phyloP scores from a whole-genome alignment of 164 flowering plant species.

The Dillenia turbinata region DNA sequence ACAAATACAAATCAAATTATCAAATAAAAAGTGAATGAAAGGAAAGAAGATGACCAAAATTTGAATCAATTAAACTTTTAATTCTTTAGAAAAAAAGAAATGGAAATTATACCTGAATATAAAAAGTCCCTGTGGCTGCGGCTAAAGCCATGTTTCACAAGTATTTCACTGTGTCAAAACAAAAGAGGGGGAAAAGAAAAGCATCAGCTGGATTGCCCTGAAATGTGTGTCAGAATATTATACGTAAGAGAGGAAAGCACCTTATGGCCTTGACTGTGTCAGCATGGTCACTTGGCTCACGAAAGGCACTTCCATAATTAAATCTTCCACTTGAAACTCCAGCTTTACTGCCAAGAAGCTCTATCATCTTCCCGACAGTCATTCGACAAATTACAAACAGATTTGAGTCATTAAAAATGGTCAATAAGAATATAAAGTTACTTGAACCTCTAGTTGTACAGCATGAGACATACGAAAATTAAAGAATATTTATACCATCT shows the following conservation, averaged over 20 bases:
- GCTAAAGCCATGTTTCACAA: conserved; percentile 85
- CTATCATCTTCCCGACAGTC: conserved; percentile 99
- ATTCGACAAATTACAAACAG: conserved; percentile 59
- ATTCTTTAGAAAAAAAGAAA: not conserved
- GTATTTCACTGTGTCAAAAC: conserved; percentile 58
- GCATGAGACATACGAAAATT: too few relatives aligned
- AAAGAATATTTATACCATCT: too few relatives aligned
- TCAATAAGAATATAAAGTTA: not conserved
- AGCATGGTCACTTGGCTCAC: conserved; percentile 98
- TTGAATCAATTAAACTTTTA: too few relatives aligned
- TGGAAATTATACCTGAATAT: conserved; percentile 62
- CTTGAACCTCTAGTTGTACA: too few relatives aligned
- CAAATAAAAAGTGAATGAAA: too few relatives aligned
- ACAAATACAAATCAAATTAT: too few relatives aligned
- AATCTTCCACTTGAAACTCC: conserved; percentile 94
- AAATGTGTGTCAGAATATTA: not conserved
- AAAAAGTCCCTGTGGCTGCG: conserved; percentile 88
- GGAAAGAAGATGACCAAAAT: too few relatives aligned
- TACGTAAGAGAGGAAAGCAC: conserved; percentile 31
- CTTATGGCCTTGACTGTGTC: conserved; percentile 82
- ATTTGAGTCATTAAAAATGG: not conserved
- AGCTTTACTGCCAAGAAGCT: conserved; percentile 97
- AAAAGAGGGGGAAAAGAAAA: conserved; percentile 1
- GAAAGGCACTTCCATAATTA: conserved; percentile 99
- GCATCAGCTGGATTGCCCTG: not conserved